Evolutionary conservation across 148 eudicot genomes (phyloP), one percentile per base, ranked within the genome.

Genomic region (Gaultheria prostrata): DNA sequence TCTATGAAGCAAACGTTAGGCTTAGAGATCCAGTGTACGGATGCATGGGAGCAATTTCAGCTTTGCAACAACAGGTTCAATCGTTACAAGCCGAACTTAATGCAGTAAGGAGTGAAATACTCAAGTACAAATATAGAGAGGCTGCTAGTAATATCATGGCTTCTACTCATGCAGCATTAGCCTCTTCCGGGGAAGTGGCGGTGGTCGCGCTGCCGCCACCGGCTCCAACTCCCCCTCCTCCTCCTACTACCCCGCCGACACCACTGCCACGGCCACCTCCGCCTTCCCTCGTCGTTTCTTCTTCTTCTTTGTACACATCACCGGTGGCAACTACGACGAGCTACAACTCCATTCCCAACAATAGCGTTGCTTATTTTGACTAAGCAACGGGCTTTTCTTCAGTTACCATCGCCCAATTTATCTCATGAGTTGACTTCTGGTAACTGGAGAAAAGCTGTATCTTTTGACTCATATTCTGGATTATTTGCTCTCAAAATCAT

Each of bases 31-130:
- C 98, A 26, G 88, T 95, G 3, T 94, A 95, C 35, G 98, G 98
- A 20, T 95, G 97, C 91, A 94, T 95, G 94, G 98, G 98, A 18
- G 97, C 95, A 11, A 95, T 95, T 67, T 92, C 95, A 12, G 90
- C 95, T 20, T 82, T 95, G 51, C 97, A 94, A 65, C 94, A 93
- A 79, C 94, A 92, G 65, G 84, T 95, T 14, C 94, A 94, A 82
- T 33, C 91, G 14, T 69, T 95, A 70, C 93, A 92, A 82, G 90
- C 91, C 0, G 93, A 94, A 81, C 90, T 94, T 1, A 87, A 89
- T 77, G 89, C 89, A 32, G 90, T 94, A 5, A 92, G 98, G 88
- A 86, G 90, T 30, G 93, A 94, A 77, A 94, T 94, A 28, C 43
- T 93, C 63, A 94, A 91, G 82, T 88, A 85, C 86, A 94, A 93